Evolutionary conservation across 352 stramenopile genomes (phyloP).

Genomic region (Globisporangium heterothallicum): DNA sequence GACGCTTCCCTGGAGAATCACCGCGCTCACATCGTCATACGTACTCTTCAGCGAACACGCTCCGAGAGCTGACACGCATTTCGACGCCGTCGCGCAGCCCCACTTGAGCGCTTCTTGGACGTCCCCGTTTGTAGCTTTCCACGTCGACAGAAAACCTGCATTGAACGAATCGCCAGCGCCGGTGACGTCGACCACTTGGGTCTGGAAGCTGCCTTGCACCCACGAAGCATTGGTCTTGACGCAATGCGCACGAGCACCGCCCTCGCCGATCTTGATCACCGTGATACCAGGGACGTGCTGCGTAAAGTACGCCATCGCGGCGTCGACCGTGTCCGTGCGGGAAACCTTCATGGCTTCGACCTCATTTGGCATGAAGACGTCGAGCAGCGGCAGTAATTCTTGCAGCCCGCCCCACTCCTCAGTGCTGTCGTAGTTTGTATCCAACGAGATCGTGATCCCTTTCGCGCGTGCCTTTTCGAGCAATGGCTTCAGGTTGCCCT

Average conservation of each 20-base stretch:
- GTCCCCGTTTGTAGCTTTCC: slow-evolving; percentile 49
- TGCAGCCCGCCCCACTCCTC: slow-evolving; percentile 62
- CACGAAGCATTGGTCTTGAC: slow-evolving; percentile 35
- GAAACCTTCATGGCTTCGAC: slow-evolving; percentile 73
- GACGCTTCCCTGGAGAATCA: slow-evolving; percentile 18
- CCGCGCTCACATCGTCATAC: slow-evolving; percentile 35
- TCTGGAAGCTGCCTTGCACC: slow-evolving; percentile 45
- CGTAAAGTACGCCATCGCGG: slow-evolving; percentile 47
- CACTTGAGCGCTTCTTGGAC: slow-evolving; percentile 50
- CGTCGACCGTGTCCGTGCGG: slow-evolving; percentile 35
- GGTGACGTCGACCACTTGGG: slow-evolving; percentile 69
- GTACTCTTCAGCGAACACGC: slow-evolving; percentile 43
- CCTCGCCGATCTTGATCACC: slow-evolving; percentile 67
- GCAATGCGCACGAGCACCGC: slow-evolving; percentile 47
- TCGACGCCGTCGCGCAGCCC: slow-evolving; percentile 65
- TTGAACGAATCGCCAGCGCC: slow-evolving; percentile 86
- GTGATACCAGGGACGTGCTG: slow-evolving; percentile 37
- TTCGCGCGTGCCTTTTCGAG: slow-evolving; percentile 47
- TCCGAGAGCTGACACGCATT: slow-evolving; percentile 44
- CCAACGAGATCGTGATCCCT: slow-evolving; percentile 71
- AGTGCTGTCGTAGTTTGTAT: slow-evolving; percentile 81
- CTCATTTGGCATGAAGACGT: slow-evolving; percentile 84
- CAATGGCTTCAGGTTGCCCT: slow-evolving; percentile 50
- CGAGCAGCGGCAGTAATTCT: slow-evolving; percentile 55
- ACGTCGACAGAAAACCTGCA: slow-evolving; percentile 65